A percentile compares a stretch with the other conserved stretches of the same genome.
Conservation (phyloP, 768 basidiomycete species). For the Scleroderma bovista region DNA sequence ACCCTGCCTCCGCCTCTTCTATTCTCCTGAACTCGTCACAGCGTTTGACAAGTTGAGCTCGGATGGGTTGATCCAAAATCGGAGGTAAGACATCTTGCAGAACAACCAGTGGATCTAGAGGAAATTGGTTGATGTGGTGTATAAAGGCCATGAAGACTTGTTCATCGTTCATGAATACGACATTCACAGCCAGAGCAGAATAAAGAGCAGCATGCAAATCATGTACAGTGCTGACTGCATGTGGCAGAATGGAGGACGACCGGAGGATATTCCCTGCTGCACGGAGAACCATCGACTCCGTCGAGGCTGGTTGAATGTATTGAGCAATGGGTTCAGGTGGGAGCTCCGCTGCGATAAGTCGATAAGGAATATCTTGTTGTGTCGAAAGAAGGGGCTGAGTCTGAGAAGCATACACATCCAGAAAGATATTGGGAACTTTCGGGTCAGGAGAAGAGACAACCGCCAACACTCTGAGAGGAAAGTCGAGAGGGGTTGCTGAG, state of each 20-base stretch:
- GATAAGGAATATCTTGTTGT: conserved; percentile 25
- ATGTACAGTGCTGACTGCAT: too few species aligned
- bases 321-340: too few species aligned
- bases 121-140: conserved; percentile 28
- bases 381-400: conserved; percentile 29
- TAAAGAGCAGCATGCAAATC: too few species aligned
- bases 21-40: conserved; percentile 28
- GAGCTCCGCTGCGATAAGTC: too few species aligned
- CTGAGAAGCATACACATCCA: conserved; percentile 45
- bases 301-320: too few species aligned
- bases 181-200: too few species aligned
- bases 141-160: conserved; percentile 20
- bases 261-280: too few species aligned
- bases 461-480: conserved; percentile 51
- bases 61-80: conserved; percentile 19
- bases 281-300: too few species aligned
- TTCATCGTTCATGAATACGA: too few species aligned
- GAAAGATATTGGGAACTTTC: conserved; percentile 32
- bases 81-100: conserved; percentile 35
- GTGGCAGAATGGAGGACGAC: too few species aligned
- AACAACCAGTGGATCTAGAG: conserved; percentile 41
- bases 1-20: conserved; percentile 21
- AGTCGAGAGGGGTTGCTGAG: conserved; percentile 47
- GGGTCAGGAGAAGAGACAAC: conserved; percentile 39
- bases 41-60: conserved; percentile 22